A percentile compares a stretch with the other conserved stretches of the same genome.
phyloP scores from a whole-genome alignment of 1,284 basidiomycete species.

The Papiliotrema fonsecae region DNA sequence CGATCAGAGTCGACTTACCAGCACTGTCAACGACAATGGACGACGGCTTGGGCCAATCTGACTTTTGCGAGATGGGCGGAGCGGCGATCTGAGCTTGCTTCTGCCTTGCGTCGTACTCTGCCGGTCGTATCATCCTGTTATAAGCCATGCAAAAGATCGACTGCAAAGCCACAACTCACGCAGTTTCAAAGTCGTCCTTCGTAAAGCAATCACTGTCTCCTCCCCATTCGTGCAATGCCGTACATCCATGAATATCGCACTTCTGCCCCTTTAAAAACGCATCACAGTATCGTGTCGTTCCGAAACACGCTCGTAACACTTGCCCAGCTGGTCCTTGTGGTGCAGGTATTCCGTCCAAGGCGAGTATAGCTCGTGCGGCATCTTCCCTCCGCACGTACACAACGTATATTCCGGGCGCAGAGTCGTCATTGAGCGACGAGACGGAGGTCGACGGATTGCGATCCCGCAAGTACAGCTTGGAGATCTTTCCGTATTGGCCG shows the following conservation, averaged over 20 bases:
- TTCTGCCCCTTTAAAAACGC: constrained; percentile 76
- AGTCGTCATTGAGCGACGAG: constrained; percentile 42
- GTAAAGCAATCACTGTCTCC: constrained; percentile 97
- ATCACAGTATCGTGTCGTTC: constrained; percentile 98
- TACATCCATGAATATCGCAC: constrained; percentile 70
- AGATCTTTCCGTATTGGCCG: constrained; percentile 97
- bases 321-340: constrained; percentile 69
- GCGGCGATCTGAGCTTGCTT: constrained; percentile 32
- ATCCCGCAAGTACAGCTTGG: constrained; percentile 90
- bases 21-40: constrained; percentile 30
- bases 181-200: constrained; percentile 81
- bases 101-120: constrained; percentile 44
- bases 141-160: too few species aligned
- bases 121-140: constrained; percentile 35
- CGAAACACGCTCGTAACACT: constrained; percentile 87
- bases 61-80: constrained; percentile 25
- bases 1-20: constrained; percentile 17
- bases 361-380: constrained; percentile 85
- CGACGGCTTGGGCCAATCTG: constrained; percentile 36
- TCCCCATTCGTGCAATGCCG: constrained; percentile 95
- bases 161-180: constrained; percentile 55
- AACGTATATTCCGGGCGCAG: constrained; percentile 85
- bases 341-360: constrained; percentile 84
- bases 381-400: constrained; percentile 94
- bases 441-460: constrained; percentile 54